Evolutionary conservation across 2,329 filamentous ascomycete species (phyloP).

Genomic region (Fusarium sp.): DNA sequence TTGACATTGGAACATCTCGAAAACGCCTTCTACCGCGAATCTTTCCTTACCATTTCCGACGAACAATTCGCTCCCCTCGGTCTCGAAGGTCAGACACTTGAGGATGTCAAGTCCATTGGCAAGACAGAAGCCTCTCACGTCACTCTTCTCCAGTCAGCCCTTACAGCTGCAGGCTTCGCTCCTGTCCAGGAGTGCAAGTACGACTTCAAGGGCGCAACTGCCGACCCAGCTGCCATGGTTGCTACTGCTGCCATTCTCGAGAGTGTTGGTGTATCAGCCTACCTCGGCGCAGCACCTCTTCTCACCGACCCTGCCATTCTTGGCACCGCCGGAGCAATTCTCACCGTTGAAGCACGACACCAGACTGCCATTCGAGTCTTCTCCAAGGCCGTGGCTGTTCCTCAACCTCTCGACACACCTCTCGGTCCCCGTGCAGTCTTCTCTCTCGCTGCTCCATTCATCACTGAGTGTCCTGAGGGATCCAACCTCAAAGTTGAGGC

Average conservation of each 20-base stretch:
- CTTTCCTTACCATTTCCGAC: slow-evolving; percentile 74
- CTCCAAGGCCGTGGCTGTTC: slow-evolving; percentile 67
- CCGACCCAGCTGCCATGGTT: slow-evolving; percentile 74
- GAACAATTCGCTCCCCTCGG: slow-evolving; percentile 70
- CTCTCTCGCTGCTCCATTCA: slow-evolving; percentile 79
- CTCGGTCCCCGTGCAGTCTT: slow-evolving; percentile 77
- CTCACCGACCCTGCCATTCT: slow-evolving; percentile 71
- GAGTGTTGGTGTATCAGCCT: slow-evolving; percentile 79
- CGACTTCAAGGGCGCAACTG: slow-evolving; percentile 79
- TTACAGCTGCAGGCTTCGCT: slow-evolving; percentile 68
- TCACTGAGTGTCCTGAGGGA: slow-evolving; percentile 75
- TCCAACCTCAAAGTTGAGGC: slow-evolving; percentile 69
- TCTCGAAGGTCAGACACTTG: slow-evolving; percentile 46
- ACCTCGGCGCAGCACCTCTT: slow-evolving; percentile 77
- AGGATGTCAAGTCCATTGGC: slow-evolving; percentile 71
- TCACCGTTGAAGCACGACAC: slow-evolving; percentile 79
- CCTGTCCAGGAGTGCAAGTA: slow-evolving; percentile 78
- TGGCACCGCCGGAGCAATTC: slow-evolving; percentile 74
- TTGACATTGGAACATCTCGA: slow-evolving; percentile 82
- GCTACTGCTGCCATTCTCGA: slow-evolving; percentile 77
- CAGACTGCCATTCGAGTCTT: slow-evolving; percentile 77
- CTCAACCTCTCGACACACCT: slow-evolving; percentile 77
- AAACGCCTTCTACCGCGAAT: slow-evolving; percentile 77
- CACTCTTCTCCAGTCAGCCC: slow-evolving; percentile 55
- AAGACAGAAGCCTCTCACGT: slow-evolving; percentile 67